Base-by-base conservation (phyloP, 768 basidiomycete genomes). In the Boletus rubropictus region DNA sequence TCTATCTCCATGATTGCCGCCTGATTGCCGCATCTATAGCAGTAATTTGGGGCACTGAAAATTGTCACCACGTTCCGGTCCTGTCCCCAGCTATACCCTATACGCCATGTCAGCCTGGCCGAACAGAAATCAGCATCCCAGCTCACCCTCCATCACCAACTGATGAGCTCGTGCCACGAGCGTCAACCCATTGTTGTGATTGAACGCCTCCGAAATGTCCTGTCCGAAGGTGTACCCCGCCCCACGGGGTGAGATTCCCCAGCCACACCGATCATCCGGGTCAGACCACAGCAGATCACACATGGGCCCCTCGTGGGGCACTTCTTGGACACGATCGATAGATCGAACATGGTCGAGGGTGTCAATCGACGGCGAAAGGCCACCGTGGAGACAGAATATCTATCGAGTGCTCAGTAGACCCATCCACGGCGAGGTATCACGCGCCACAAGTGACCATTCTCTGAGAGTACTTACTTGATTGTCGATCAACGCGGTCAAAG, bases 1-100 rank as follows among this genome's bases (percentile, higher is more conserved):
- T 99, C 96, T 69, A 99, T 96, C 70, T 99, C 96, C 84, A 99
- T 95, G 68, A 99, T 99, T 41, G 96, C 96, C 46, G 96, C 96
- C 64, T 98, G 96, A 68, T 99, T 99, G 44, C 96, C 96, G 66
- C 96, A 99, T 66, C 96, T 79, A 76, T 99, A 99, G 72, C 95
- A 99, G 70, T 97, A 99, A 72, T 99, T 99, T 35, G 96, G 96
- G 56, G 96, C 96, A 55, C 94, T 97, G 77, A 97, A 99, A 65
- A 99, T 97, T 35, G 95, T 99, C 55, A 99, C 95, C 20, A 99
- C 95, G 66, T 97, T 98, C 69, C 92, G 82, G 72, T 98, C 95
- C 72, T 98, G 95, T 50, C 93, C 92, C 95, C 95, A 98, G 66
- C 92, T 96, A 68, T 89, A 89, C 38, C 87, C 86, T 88, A 49